Evolutionary conservation across 495 filamentous ascomycete genomes (phyloP).

Genomic region (Cercophora newfieldiana): DNA sequence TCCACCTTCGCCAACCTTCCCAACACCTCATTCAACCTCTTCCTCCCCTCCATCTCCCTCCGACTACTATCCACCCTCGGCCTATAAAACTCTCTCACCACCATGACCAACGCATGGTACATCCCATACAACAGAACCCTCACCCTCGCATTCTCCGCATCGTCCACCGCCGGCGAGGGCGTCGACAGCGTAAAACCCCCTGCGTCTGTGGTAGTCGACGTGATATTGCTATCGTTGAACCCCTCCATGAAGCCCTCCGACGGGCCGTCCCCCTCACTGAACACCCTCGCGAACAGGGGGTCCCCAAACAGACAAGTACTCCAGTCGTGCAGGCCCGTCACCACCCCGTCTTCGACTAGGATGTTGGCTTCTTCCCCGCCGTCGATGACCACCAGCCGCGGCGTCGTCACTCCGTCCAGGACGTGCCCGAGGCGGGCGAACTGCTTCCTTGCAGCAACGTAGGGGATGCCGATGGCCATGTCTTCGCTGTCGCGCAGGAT

Average conservation of each 20-base stretch:
- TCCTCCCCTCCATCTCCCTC: slow-evolving; percentile 48
- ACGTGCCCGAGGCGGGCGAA: slow-evolving; percentile 40
- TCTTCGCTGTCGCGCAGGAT: slow-evolving; percentile 48
- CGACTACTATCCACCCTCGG: slow-evolving; percentile 43
- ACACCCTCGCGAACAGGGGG: slow-evolving; percentile 53
- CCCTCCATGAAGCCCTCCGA: slow-evolving; percentile 47
- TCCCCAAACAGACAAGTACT: slow-evolving; percentile 61
- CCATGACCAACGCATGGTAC: slow-evolving; percentile 46
- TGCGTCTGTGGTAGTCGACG: neutral
- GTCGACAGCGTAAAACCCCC: neutral
- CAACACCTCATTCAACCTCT: slow-evolving; percentile 40
- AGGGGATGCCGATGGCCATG: slow-evolving; percentile 45
- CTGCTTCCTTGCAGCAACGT: slow-evolving; percentile 39
- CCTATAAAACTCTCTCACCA: slow-evolving; percentile 52
- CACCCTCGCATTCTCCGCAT: slow-evolving; percentile 31
- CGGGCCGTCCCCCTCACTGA: slow-evolving; percentile 37
- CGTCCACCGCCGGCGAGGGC: slow-evolving; percentile 36
- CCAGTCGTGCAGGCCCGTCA: slow-evolving; percentile 46
- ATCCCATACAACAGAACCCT: slow-evolving; percentile 51
- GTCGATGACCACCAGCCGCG: slow-evolving; percentile 42
- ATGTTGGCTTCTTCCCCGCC: slow-evolving; percentile 37
- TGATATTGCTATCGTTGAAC: slow-evolving; percentile 14
- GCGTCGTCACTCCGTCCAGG: slow-evolving; percentile 39
- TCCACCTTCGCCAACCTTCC: neutral
- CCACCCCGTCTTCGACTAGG: slow-evolving; percentile 25